Conservation (phyloP, 2,329 filamentous ascomycete species). For the Aureobasidium mangrovei region DNA sequence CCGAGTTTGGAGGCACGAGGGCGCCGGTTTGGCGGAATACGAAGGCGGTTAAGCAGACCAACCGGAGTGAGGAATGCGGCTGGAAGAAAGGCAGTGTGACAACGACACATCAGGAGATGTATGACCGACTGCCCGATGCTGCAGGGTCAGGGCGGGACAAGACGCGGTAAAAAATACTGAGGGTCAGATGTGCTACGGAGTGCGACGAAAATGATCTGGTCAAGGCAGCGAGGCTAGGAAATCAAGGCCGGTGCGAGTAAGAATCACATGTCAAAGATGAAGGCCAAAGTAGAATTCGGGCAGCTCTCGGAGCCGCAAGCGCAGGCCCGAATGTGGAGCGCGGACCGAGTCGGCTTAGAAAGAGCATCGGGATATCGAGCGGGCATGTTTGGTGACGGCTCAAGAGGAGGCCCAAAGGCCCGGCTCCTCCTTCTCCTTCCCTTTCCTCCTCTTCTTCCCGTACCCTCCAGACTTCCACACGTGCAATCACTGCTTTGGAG, state of each 20-base stretch:
- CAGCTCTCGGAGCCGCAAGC: neutral
- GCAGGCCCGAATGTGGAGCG: neutral
- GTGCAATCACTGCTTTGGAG: neutral
- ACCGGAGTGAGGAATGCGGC: slow-evolving; percentile 10
- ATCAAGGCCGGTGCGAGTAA: neutral
- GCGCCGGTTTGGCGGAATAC: slow-evolving; percentile 4
- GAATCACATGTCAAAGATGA: slow-evolving; percentile 1
- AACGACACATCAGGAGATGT: slow-evolving; percentile 3
- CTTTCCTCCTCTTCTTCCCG: neutral
- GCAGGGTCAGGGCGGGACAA: neutral
- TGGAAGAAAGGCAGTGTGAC: neutral
- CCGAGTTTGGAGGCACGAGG: slow-evolving; percentile 2
- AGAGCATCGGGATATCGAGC: neutral
- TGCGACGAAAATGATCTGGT: neutral
- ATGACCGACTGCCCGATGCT: neutral
- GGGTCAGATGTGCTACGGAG: neutral
- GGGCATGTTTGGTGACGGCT: neutral
- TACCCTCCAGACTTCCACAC: neutral
- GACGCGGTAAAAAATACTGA: neutral
- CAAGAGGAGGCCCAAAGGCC: neutral
- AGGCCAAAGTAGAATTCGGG: neutral
- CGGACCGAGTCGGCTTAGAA: slow-evolving; percentile 6
- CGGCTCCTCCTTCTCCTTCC: neutral
- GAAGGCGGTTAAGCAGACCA: slow-evolving; percentile 9
- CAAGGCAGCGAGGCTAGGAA: neutral